These are phyloP conservation scores for Cucurbita moschata DNA, from an alignment of 306 rosid species.

Conservation along the genomic window DNA sequence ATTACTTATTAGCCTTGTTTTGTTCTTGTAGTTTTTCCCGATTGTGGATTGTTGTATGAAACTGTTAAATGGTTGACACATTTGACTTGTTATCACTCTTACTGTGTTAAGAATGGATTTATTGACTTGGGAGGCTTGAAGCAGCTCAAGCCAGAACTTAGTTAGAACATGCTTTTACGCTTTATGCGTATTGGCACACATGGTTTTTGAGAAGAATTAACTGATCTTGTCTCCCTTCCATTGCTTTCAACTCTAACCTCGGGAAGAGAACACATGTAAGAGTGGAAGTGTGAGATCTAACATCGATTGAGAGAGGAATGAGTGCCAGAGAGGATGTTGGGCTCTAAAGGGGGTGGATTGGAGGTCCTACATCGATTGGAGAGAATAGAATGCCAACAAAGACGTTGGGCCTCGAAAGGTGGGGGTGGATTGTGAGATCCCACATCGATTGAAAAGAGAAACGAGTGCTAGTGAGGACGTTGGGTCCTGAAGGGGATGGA, in stretches of 20 bases:
- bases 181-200: not conserved
- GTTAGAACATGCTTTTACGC: not conserved
- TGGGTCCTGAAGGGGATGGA: too few relatives aligned
- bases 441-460: too few relatives aligned
- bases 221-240: not conserved
- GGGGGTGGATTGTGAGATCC: too few relatives aligned
- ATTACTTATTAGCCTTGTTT: not conserved
- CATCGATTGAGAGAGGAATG: too few relatives aligned
- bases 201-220: not conserved
- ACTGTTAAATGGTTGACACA: not conserved
- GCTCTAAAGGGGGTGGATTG: too few relatives aligned
- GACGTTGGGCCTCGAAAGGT: too few relatives aligned
- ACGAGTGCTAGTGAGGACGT: too few relatives aligned
- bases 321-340: too few relatives aligned
- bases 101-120: not conserved
- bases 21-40: not conserved
- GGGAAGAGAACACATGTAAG: not conserved
- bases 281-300: not conserved
- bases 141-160: not conserved
- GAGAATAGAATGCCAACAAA: too few relatives aligned
- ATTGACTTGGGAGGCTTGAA: not conserved
- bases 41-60: not conserved
- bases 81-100: not conserved
- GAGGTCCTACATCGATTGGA: too few relatives aligned
- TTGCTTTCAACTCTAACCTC: not conserved